Conservation (phyloP, 2,329 filamentous ascomycete species). For the Tolypocladium ovalisporum region DNA sequence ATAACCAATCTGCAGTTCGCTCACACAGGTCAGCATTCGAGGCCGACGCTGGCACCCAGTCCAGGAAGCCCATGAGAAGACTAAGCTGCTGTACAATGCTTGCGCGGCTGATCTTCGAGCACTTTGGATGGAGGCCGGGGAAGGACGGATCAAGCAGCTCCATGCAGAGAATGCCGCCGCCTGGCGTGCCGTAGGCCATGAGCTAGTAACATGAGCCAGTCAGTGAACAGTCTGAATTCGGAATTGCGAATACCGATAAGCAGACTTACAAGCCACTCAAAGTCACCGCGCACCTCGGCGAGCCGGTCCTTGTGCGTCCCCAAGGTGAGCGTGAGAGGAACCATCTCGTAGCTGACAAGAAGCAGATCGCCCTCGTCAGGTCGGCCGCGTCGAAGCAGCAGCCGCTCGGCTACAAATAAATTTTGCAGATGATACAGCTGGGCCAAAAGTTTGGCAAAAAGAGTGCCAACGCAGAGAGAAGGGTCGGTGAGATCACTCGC, state of each 20-base stretch:
- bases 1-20: slow-evolving; percentile 31
- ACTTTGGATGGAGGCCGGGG: slow-evolving; percentile 18
- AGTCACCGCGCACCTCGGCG: slow-evolving; percentile 24
- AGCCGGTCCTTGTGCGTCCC: slow-evolving; percentile 36
- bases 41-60: slow-evolving; percentile 33
- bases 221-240: neutral
- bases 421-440: slow-evolving; percentile 41
- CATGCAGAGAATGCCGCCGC: slow-evolving; percentile 34
- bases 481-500: slow-evolving; percentile 32
- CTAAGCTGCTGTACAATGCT: slow-evolving; percentile 31
- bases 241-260: too few species aligned
- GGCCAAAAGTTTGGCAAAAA: slow-evolving; percentile 35
- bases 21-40: slow-evolving; percentile 34
- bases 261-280: slow-evolving; percentile 28
- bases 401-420: slow-evolving; percentile 45
- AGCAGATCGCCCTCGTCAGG: slow-evolving; percentile 25
- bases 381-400: slow-evolving; percentile 32
- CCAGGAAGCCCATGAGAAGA: slow-evolving; percentile 35
- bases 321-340: slow-evolving; percentile 29
- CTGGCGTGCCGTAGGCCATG: slow-evolving; percentile 35
- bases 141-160: slow-evolving; percentile 31
- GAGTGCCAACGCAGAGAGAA: slow-evolving; percentile 22
- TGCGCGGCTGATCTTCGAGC: slow-evolving; percentile 25
- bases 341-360: slow-evolving; percentile 32
- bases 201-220: slow-evolving; percentile 7